Base-by-base conservation (phyloP, 306 rosid genomes). In the Fragaria iinumae region DNA sequence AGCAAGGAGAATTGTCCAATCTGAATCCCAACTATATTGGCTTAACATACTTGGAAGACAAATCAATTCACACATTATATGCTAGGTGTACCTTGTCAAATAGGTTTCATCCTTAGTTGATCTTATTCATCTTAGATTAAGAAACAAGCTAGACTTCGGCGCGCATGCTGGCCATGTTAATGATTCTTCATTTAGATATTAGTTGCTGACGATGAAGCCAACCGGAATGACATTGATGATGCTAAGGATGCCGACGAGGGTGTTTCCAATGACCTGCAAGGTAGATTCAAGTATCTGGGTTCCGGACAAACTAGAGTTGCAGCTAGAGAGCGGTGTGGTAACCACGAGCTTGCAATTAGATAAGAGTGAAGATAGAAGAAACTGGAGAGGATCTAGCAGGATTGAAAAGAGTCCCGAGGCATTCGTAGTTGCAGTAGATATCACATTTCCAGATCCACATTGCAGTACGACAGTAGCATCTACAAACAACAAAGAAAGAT, bases 401-500 rank as follows among this genome's bases (percentile, higher is more conserved):
- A 84, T 74, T 3, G 80, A 73, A 71, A 87, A 87, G 0, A 39
- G 0, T 48, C 83, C 88, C 4, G 6, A 0, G 3, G 32, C 18
- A 49, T 79, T 81, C 5, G 84, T 84, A 44, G 78, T 77, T 71
- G 80, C 23, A 1, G 73, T 65, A 0, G 88, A 77, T 9, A 82
- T 71, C 47, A 79, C 74, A 9, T 80, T 84, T 13, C 25, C 47
- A 2, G 48, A 12, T 72, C 81, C 86, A 29, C 83, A 84, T 41
- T 39, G 73, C 49, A 87, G 25, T 45, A 72, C 84, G 8, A 87
- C 82, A 5, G 27, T 36, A 47, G 86, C 86, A 80, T 76, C 83
- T 80, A 71, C 39, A 53, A 32, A 1, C 41, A 20, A 34, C 11
- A 48, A 29, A 16, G 57, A 73, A 78, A 11, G 21, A 4, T 60